Evolutionary conservation across 257 asterid species (phyloP).

Genomic region (Salvia hispanica): DNA sequence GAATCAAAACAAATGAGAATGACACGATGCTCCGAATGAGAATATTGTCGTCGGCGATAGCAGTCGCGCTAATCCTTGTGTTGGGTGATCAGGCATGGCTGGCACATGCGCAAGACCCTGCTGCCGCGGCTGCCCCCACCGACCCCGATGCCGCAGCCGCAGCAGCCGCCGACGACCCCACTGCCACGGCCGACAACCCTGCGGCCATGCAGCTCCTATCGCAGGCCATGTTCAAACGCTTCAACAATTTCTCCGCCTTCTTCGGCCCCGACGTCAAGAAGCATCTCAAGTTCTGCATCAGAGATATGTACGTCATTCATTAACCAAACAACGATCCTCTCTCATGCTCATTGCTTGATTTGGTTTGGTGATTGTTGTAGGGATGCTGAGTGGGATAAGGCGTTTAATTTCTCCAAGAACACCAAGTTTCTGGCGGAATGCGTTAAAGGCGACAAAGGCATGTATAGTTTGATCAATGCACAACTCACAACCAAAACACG

Average conservation of each 20-base stretch:
- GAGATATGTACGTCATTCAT: constrained; percentile 47
- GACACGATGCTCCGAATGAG: constrained; percentile 40
- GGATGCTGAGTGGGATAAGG: constrained; percentile 80
- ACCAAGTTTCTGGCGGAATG: constrained; percentile 64
- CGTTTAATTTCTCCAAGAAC: constrained; percentile 76
- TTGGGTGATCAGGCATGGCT: constrained; percentile 13
- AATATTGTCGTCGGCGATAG: constrained; percentile 12
- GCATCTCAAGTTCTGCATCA: constrained; percentile 66
- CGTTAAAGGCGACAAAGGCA: constrained; percentile 55
- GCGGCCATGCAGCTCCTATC: constrained; percentile 54
- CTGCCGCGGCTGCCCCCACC: background rate
- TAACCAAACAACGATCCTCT: too few species aligned
- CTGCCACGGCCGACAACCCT: background rate
- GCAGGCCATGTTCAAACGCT: constrained; percentile 48
- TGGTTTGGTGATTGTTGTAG: constrained; percentile 31
- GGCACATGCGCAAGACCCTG: background rate
- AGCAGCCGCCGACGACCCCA: background rate
- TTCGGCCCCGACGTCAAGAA: constrained; percentile 51
- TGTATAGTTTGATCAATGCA: background rate
- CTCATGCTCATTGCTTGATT: too few species aligned
- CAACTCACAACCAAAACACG: too few species aligned
- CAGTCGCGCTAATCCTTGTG: constrained; percentile 9
- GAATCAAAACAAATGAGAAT: constrained; percentile 26
- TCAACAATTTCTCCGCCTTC: constrained; percentile 58
- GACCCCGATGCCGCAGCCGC: background rate